Percentiles rank a stretch among this genome's conserved stretches.
phyloP scores from a whole-genome alignment of 2,329 filamentous ascomycete genomes.

The Trichoderma sp. region DNA sequence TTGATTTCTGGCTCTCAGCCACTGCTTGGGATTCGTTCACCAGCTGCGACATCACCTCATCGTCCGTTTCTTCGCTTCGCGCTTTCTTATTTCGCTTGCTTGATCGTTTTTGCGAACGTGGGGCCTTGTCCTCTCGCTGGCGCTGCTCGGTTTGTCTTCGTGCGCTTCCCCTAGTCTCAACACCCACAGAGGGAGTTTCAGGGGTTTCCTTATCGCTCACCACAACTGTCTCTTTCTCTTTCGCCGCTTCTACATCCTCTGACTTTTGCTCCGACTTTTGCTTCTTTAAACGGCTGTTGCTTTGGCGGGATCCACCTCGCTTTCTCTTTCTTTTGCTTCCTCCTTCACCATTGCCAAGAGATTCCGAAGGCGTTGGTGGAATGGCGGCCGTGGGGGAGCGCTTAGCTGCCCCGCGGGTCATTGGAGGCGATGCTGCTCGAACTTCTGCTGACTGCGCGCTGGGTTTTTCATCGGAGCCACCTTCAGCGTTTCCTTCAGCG shows the following conservation, averaged over 20 bases:
- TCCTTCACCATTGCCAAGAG: constrained; percentile 12
- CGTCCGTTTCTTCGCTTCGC: constrained; percentile 45
- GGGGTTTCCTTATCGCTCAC: neutral
- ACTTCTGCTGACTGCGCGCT: constrained; percentile 33
- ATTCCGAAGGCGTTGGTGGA: constrained; percentile 35
- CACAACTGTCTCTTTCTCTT: constrained; percentile 28
- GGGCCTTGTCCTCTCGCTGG: constrained; percentile 11
- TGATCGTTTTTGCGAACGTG: constrained; percentile 21
- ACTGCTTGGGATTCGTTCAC: constrained; percentile 48
- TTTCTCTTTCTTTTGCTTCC: constrained; percentile 40
- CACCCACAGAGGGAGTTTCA: neutral
- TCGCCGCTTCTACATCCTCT: constrained; percentile 29
- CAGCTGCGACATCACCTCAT: constrained; percentile 49
- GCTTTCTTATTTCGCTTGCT: constrained; percentile 27
- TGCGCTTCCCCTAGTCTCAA: constrained; percentile 33
- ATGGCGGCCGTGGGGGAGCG: constrained; percentile 31
- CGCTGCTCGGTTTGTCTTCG: constrained; percentile 30
- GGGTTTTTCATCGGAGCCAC: constrained; percentile 31
- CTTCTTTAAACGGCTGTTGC: constrained; percentile 39
- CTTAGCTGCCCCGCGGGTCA: constrained; percentile 23
- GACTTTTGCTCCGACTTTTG: constrained; percentile 39
- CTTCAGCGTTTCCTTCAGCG: constrained; percentile 22
- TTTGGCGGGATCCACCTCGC: constrained; percentile 31
- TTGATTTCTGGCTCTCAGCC: constrained; percentile 37
- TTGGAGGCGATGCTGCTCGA: constrained; percentile 30